Conservation (phyloP, 2,329 filamentous ascomycete species). For the Dendryphion nanum region DNA sequence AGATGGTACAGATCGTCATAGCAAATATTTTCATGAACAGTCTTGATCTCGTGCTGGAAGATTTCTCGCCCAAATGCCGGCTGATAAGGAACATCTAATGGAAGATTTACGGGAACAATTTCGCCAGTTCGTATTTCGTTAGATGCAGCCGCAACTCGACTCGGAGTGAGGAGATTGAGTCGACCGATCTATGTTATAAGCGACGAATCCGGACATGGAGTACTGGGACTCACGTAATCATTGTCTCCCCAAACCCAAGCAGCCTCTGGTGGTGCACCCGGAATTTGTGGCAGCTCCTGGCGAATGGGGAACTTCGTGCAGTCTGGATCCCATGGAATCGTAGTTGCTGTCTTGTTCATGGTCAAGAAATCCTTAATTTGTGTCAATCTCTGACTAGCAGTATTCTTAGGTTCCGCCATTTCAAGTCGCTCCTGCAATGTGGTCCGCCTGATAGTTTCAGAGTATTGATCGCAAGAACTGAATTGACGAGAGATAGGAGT, state of each 20-base stretch:
- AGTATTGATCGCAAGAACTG: too few relatives aligned
- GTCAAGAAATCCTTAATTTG: constrained; percentile 48
- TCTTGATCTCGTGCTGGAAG: constrained; percentile 57
- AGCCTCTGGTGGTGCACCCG: constrained; percentile 54
- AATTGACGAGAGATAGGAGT: too few relatives aligned
- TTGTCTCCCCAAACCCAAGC: constrained; percentile 62
- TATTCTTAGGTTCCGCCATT: constrained; percentile 36
- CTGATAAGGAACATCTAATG: constrained; percentile 51
- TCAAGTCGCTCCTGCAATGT: too few relatives aligned
- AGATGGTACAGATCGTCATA: constrained; percentile 46
- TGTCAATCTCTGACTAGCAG: constrained; percentile 36
- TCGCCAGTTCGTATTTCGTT: constrained; percentile 57
- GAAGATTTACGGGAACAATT: constrained; percentile 56
- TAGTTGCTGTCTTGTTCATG: constrained; percentile 46
- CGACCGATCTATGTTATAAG: constrained; percentile 43
- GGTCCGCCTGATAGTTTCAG: too few relatives aligned
- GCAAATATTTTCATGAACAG: constrained; percentile 28
- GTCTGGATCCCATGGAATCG: constrained; percentile 56
- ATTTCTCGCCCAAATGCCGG: constrained; percentile 53
- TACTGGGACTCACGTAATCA: constrained; percentile 44
- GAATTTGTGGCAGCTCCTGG: constrained; percentile 52
- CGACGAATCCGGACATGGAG: not conserved
- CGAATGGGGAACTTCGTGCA: constrained; percentile 52
- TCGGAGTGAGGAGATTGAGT: constrained; percentile 57
- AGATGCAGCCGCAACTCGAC: constrained; percentile 53